phyloP scores from a whole-genome alignment of 192 early-diverging fungal species.

The Rhizophagus clarus region DNA sequence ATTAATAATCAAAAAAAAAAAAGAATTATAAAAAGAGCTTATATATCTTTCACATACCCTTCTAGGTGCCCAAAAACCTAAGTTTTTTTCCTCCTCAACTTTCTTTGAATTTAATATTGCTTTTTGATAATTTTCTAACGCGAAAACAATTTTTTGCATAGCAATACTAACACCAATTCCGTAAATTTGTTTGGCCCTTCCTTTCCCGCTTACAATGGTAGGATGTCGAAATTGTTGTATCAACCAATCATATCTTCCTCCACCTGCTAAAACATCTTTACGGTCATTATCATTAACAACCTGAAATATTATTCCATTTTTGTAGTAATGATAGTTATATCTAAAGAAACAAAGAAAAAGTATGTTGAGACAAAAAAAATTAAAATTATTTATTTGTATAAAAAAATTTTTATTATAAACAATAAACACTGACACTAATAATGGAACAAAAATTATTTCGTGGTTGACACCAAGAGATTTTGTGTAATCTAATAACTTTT shows the following conservation, averaged over 20 bases:
- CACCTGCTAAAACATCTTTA: slow-evolving; percentile 58
- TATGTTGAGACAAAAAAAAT: not conserved
- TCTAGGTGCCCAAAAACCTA: slow-evolving; percentile 53
- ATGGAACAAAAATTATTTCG: slow-evolving; percentile 52
- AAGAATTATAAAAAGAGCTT: not conserved
- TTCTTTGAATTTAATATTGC: slow-evolving; percentile 44
- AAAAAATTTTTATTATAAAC: not conserved
- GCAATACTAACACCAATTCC: slow-evolving; percentile 87
- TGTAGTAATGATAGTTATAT: slow-evolving; percentile 60
- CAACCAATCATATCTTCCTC: slow-evolving; percentile 57
- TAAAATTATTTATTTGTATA: not conserved
- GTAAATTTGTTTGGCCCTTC: slow-evolving; percentile 39
- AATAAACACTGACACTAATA: slow-evolving; percentile 53
- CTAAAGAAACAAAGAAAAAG: not conserved
- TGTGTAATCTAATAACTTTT: slow-evolving; percentile 41
- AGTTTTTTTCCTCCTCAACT: slow-evolving; percentile 45
- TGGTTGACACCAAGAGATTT: slow-evolving; percentile 54
- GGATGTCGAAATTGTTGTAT: slow-evolving; percentile 56
- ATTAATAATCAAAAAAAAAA: not conserved
- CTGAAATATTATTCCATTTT: slow-evolving; percentile 61
- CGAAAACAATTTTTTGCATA: slow-evolving; percentile 66
- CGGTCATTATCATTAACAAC: slow-evolving; percentile 50
- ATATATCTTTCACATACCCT: slow-evolving; percentile 29
- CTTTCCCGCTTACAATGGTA: slow-evolving; percentile 32
- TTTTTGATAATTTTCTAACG: slow-evolving; percentile 63